A percentile compares a stretch with the other conserved stretches of the same genome.
phyloP scores from a whole-genome alignment of 1,284 basidiomycete species.

The Ceratobasidium sp. region DNA sequence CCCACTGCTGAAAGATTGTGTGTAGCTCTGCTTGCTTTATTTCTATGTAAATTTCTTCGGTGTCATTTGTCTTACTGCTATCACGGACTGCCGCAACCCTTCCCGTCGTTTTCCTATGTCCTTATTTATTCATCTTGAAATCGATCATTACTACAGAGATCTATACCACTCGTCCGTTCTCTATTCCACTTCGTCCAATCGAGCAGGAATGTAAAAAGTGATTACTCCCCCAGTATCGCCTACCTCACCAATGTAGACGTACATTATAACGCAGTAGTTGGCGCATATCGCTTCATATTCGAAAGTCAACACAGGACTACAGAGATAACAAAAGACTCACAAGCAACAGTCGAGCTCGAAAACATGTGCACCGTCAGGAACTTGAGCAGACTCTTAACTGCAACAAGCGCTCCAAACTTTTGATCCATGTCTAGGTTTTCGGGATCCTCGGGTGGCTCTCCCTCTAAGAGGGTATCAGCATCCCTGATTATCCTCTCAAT shows the following conservation, averaged over 20 bases:
- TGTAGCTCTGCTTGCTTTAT: not conserved
- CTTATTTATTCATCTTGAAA: not conserved
- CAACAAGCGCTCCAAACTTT: constrained; percentile 72
- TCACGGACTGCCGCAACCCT: constrained; percentile 6
- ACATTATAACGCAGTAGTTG: constrained; percentile 84
- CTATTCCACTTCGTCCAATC: constrained; percentile 31
- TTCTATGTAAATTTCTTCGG: not conserved
- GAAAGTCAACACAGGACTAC: not conserved
- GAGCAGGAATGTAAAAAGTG: constrained; percentile 85
- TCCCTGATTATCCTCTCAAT: not conserved
- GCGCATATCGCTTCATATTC: constrained; percentile 73
- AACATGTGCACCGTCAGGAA: constrained; percentile 85
- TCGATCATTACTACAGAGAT: not conserved
- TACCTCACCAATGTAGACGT: constrained; percentile 87
- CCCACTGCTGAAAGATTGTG: constrained; percentile 9
- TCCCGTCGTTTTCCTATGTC: constrained; percentile 12
- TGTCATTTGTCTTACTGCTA: not conserved
- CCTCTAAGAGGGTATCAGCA: constrained; percentile 42
- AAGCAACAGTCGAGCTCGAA: constrained; percentile 86
- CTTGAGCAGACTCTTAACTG: constrained; percentile 78
- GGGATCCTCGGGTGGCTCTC: constrained; percentile 48
- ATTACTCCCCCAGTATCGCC: constrained; percentile 84
- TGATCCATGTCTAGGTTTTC: constrained; percentile 56
- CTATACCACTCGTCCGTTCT: not conserved
- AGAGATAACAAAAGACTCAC: constrained; percentile 58